Evolutionary conservation across 2,329 filamentous ascomycete species (phyloP).

Genomic region (Lojkania enalia): DNA sequence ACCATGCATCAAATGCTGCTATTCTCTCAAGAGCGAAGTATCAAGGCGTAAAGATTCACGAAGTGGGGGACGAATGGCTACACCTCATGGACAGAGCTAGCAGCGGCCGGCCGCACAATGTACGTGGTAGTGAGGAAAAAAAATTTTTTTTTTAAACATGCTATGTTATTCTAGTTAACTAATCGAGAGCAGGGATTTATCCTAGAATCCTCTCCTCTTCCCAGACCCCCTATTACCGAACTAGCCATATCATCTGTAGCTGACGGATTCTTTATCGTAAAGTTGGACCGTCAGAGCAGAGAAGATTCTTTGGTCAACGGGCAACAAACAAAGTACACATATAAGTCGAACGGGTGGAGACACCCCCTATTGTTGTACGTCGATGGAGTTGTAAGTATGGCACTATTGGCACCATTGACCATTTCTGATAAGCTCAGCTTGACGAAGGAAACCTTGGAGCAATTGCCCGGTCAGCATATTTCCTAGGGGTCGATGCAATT

Average conservation of each 20-base stretch:
- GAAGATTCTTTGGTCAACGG: constrained; percentile 80
- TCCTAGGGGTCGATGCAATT: constrained; percentile 86
- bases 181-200: constrained; percentile 66
- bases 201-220: constrained; percentile 83
- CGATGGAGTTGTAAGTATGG: constrained; percentile 62
- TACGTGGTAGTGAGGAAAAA: constrained; percentile 20
- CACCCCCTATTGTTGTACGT: constrained; percentile 74
- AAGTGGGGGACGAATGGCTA: constrained; percentile 65
- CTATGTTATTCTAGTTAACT: too few relatives aligned
- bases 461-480: constrained; percentile 85
- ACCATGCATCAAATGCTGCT: constrained; percentile 16
- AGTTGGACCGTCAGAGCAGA: constrained; percentile 66
- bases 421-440: constrained; percentile 48
- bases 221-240: constrained; percentile 66
- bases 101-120: constrained; percentile 79
- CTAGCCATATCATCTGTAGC: constrained; percentile 57
- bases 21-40: constrained; percentile 20
- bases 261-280: constrained; percentile 25
- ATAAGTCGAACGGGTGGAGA: constrained; percentile 49
- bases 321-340: constrained; percentile 55
- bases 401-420: neutral
- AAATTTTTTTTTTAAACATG: neutral
- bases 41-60: constrained; percentile 58
- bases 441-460: constrained; percentile 91
- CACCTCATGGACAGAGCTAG: constrained; percentile 82